These are phyloP conservation scores for Elaeis guineensis DNA, from an alignment of 176 grass and related monocot genomes.

Conservation along the genomic window DNA sequence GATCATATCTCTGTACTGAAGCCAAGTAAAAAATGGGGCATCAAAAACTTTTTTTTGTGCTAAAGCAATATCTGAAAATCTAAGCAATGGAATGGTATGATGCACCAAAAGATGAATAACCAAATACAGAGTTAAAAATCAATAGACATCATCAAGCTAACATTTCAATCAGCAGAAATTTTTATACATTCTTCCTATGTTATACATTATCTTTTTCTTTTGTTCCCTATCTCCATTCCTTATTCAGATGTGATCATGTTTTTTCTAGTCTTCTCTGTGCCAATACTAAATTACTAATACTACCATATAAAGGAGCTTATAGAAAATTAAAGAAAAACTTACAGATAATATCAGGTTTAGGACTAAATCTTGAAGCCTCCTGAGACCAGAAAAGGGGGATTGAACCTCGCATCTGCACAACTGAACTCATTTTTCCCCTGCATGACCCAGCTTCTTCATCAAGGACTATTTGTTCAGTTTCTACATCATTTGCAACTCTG, in stretches of 20 bases:
- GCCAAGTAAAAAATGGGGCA: conserved; percentile 17
- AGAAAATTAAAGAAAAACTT: conserved; percentile 3
- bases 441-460: conserved; percentile 79
- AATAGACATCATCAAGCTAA: not conserved
- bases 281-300: no score
- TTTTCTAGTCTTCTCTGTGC: not conserved
- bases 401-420: conserved; percentile 94
- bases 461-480: conserved; percentile 94
- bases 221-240: not conserved
- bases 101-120: not conserved
- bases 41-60: conserved; percentile 15
- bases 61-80: not conserved
- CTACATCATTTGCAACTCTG: conserved; percentile 97
- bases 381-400: conserved; percentile 99
- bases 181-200: not conserved
- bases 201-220: not conserved
- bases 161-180: not conserved
- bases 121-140: not conserved
- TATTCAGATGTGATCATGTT: not conserved
- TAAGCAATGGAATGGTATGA: not conserved
- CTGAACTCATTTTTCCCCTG: conserved; percentile 86
- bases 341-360: conserved; percentile 98
- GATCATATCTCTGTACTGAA: conserved; percentile 99
- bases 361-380: conserved; percentile 86
- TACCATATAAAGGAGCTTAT: no score